Percentiles rank a stretch among this genome's conserved stretches.
These are phyloP conservation scores for Arabis alpina DNA, from an alignment of 345 rosid species.

Conservation along the genomic window DNA sequence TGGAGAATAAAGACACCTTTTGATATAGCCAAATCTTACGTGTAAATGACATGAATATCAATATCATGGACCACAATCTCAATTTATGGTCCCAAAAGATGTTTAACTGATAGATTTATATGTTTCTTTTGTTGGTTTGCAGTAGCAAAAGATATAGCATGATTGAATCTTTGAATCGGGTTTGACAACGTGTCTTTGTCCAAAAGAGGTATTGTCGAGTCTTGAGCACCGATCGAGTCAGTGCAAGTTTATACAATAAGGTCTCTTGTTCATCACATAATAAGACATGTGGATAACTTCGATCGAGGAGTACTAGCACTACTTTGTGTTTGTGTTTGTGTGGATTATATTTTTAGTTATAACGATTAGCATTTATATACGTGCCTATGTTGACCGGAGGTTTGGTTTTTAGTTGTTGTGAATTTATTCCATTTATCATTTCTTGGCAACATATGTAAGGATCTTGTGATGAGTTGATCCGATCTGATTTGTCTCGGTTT, in stretches of 20 bases:
- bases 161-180: conserved; percentile 44
- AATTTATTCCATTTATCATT: conserved; percentile 14
- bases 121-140: conserved; percentile 40
- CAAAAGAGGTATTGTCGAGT: conserved; percentile 37
- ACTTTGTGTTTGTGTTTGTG: conserved; percentile 36
- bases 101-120: conserved; percentile 41
- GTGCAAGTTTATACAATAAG: conserved; percentile 31
- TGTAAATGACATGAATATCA: conserved; percentile 44
- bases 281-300: conserved; percentile 40
- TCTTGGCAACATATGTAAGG: conserved; percentile 5
- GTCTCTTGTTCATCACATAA: conserved; percentile 22
- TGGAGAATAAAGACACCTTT: conserved; percentile 27
- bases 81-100: conserved; percentile 39
- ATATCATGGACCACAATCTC: conserved; percentile 41
- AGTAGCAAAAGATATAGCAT: conserved; percentile 22
- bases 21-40: conserved; percentile 34
- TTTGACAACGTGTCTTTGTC: conserved; percentile 38
- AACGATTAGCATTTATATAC: conserved; percentile 14
- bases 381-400: conserved; percentile 27
- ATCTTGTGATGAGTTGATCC: neutral
- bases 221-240: conserved; percentile 34
- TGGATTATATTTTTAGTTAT: conserved; percentile 27
- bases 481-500: neutral
- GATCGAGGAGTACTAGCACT: neutral
- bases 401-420: conserved; percentile 37